These are phyloP conservation scores for Claviceps sp. DNA, from an alignment of 2,329 filamentous ascomycete species.

Conservation along the genomic window DNA sequence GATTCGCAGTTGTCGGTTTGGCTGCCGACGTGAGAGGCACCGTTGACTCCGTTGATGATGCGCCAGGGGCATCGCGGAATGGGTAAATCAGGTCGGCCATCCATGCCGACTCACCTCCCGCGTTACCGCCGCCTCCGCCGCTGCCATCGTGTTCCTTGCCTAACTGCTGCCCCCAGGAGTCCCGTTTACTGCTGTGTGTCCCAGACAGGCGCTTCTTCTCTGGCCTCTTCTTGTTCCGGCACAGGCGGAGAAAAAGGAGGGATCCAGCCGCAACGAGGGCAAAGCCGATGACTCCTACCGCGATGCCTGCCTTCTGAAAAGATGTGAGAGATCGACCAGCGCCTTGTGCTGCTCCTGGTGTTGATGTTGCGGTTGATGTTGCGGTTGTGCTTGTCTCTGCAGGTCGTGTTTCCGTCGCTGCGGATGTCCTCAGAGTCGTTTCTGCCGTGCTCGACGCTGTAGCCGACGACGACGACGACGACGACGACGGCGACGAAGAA, in stretches of 20 bases:
- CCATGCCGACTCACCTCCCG: constrained; percentile 12
- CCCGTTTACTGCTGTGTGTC: constrained; percentile 11
- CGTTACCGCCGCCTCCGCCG: neutral
- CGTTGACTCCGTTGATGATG: neutral
- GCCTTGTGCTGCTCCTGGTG: constrained; percentile 7
- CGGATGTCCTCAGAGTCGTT: constrained; percentile 1
- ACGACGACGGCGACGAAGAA: neutral
- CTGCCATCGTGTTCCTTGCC: constrained; percentile 13
- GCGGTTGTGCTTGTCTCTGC: neutral
- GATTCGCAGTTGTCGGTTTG: neutral
- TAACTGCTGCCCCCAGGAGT: constrained; percentile 22
- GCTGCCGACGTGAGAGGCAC: neutral
- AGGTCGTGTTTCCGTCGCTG: constrained; percentile 3
- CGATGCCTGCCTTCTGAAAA: constrained; percentile 43
- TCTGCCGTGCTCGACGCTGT: neutral
- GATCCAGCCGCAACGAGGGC: constrained; percentile 33
- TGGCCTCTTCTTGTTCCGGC: constrained; percentile 26
- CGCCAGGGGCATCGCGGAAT: constrained; percentile 9
- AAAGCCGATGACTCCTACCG: constrained; percentile 38
- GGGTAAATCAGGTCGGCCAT: constrained; percentile 12
- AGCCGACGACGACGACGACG: neutral
- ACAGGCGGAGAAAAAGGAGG: constrained; percentile 29
- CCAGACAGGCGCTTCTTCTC: constrained; percentile 5
- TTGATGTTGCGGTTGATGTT: neutral
- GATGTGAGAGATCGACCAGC: constrained; percentile 15